These are phyloP conservation scores for Pleurotus tuber-regium DNA, from an alignment of 768 basidiomycete genomes.

Conservation along the genomic window DNA sequence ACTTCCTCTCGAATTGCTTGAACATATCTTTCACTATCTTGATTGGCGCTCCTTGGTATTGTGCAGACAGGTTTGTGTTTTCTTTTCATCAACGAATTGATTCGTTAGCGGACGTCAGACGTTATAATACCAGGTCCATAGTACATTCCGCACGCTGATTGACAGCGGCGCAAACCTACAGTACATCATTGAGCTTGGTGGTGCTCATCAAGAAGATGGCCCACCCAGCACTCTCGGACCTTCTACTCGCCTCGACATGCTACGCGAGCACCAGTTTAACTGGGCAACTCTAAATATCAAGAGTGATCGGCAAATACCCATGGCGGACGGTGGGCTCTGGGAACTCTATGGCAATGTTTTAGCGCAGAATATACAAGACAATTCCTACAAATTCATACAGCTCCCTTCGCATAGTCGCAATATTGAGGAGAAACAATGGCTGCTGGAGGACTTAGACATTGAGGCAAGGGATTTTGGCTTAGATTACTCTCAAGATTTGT, in stretches of 20 bases:
- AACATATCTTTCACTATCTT: conserved; percentile 12
- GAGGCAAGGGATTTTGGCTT: conserved; percentile 56
- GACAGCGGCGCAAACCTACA: conserved; percentile 31
- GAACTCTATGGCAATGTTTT: conserved; percentile 60
- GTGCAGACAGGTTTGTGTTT: conserved; percentile 24
- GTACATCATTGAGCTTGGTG: conserved; percentile 44
- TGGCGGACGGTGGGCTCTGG: conserved; percentile 46
- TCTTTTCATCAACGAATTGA: background rate
- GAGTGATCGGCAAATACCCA: conserved; percentile 28
- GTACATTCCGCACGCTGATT: conserved; percentile 24
- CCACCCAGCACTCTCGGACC: conserved; percentile 23
- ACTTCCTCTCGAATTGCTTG: conserved; percentile 20
- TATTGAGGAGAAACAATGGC: conserved; percentile 48
- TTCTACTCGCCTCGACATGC: conserved; percentile 32
- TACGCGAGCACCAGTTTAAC: conserved; percentile 35
- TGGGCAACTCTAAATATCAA: conserved; percentile 41
- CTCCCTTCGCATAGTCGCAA: conserved; percentile 47
- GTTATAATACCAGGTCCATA: conserved; percentile 27
- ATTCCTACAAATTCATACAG: conserved; percentile 39
- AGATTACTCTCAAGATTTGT: conserved; percentile 66
- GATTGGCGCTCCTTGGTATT: conserved; percentile 19
- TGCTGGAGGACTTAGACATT: conserved; percentile 30
- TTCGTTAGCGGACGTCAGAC: background rate
- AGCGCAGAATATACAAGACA: conserved; percentile 33
- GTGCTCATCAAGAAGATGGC: conserved; percentile 41